Evolutionary conservation across 768 basidiomycete species (phyloP).

Genomic region (Hirschioporus abietinus): DNA sequence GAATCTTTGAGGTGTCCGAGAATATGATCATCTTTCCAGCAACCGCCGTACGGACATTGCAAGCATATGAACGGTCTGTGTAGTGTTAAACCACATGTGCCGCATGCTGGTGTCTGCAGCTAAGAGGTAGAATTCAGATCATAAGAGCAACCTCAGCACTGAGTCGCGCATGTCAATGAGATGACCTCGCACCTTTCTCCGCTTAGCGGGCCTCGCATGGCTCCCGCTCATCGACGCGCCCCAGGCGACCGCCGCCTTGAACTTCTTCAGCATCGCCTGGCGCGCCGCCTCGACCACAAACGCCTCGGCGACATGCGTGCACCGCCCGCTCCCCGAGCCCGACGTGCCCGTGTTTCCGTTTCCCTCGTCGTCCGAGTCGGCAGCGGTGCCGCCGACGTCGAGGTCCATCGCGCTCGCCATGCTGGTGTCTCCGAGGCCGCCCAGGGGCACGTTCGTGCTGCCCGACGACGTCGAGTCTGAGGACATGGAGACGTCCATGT

Average conservation of each 20-base stretch:
- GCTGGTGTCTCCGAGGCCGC: neutral
- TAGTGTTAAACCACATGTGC: slow-evolving; percentile 48
- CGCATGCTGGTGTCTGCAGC: slow-evolving; percentile 59
- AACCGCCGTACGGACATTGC: slow-evolving; percentile 64
- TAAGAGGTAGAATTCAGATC: slow-evolving; percentile 16
- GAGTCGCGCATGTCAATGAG: neutral
- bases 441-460: neutral
- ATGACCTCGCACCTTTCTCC: slow-evolving; percentile 50
- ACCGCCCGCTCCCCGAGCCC: slow-evolving; percentile 13
- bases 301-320: slow-evolving; percentile 37
- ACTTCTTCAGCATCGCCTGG: slow-evolving; percentile 39
- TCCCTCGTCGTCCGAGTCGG: neutral
- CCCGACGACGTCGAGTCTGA: neutral
- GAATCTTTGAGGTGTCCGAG: slow-evolving; percentile 49
- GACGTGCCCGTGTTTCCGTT: neutral
- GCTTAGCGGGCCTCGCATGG: slow-evolving; percentile 47
- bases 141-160: slow-evolving; percentile 1
- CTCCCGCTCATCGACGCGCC: slow-evolving; percentile 38
- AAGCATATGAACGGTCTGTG: slow-evolving; percentile 69
- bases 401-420: neutral
- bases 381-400: neutral
- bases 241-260: slow-evolving; percentile 52
- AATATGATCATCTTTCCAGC: slow-evolving; percentile 61
- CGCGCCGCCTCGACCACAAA: slow-evolving; percentile 29
- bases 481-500: neutral